A percentile compares a stretch with the other conserved stretches of the same genome.
Evolutionary conservation across 1,284 basidiomycete genomes (phyloP).

Genomic region (Omphalotus olearius): DNA sequence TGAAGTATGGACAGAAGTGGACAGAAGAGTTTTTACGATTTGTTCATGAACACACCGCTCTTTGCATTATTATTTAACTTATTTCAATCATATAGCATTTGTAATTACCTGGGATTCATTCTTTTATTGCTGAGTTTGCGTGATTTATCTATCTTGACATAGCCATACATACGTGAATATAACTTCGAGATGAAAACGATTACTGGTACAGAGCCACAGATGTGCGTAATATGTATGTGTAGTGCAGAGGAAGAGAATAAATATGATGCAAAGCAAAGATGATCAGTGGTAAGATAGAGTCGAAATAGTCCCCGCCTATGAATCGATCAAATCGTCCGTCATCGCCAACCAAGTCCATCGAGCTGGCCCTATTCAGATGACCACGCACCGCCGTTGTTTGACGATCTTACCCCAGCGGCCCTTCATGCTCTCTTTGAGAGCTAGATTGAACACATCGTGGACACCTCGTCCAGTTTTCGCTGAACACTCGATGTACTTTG

Average conservation of each 20-base stretch:
- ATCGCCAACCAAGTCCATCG: background rate
- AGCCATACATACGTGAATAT: too few relatives aligned
- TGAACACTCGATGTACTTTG: conserved; percentile 94
- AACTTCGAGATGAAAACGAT: background rate
- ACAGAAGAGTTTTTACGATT: background rate
- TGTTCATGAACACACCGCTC: too few relatives aligned
- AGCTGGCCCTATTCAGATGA: conserved; percentile 43
- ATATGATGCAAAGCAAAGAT: conserved; percentile 6
- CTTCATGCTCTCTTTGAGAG: conserved; percentile 84
- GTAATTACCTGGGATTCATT: too few relatives aligned
- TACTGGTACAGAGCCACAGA: background rate
- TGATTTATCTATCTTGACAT: too few relatives aligned
- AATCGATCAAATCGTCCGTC: background rate
- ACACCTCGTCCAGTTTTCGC: conserved; percentile 90
- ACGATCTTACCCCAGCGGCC: conserved; percentile 71
- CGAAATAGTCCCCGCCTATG: conserved; percentile 22
- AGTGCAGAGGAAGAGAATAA: conserved; percentile 1
- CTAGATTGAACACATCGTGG: conserved; percentile 89
- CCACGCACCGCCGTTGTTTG: conserved; percentile 72
- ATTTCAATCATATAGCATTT: too few relatives aligned
- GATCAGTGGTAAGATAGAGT: conserved; percentile 13
- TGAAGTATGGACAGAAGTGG: background rate
- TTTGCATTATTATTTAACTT: too few relatives aligned
- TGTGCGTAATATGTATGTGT: background rate
- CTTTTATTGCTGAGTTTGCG: too few relatives aligned